These are phyloP conservation scores for Cladorrhinum sp. DNA, from an alignment of 2,329 filamentous ascomycete genomes.

Conservation along the genomic window DNA sequence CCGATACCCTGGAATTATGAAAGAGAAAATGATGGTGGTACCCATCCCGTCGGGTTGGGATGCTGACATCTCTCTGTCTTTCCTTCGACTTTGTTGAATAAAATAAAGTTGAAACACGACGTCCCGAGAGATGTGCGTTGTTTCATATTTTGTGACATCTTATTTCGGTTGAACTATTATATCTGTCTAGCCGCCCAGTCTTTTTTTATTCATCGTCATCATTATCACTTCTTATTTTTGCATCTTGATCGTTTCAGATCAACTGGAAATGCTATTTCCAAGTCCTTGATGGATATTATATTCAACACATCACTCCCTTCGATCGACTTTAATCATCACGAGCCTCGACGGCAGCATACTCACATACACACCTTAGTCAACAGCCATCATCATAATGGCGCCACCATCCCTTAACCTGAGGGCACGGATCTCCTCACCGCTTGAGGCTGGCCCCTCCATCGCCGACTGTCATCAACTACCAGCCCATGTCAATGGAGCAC, in stretches of 20 bases:
- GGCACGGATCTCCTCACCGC: constrained; percentile 57
- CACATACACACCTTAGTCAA: not conserved
- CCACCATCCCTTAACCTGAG: constrained; percentile 38
- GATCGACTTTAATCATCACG: not conserved
- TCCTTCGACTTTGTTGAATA: not conserved
- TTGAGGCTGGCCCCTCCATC: constrained; percentile 60
- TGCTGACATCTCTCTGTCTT: not conserved
- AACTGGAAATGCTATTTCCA: not conserved
- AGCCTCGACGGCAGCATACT: not conserved
- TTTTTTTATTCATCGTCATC: constrained; percentile 16
- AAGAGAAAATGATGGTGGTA: not conserved
- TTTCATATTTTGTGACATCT: constrained; percentile 8
- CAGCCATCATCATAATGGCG: constrained; percentile 33
- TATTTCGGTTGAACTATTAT: not conserved
- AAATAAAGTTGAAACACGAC: constrained; percentile 8
- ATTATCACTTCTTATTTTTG: not conserved
- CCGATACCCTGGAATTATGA: not conserved
- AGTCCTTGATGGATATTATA: not conserved
- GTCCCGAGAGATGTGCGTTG: not conserved
- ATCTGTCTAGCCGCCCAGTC: constrained; percentile 17
- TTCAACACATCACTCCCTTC: not conserved
- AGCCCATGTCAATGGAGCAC: constrained; percentile 49
- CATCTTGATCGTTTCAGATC: not conserved
- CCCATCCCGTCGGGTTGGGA: constrained; percentile 1
- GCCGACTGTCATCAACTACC: constrained; percentile 58